phyloP scores from a whole-genome alignment of 345 rosid genomes.

The Camelina hispida region DNA sequence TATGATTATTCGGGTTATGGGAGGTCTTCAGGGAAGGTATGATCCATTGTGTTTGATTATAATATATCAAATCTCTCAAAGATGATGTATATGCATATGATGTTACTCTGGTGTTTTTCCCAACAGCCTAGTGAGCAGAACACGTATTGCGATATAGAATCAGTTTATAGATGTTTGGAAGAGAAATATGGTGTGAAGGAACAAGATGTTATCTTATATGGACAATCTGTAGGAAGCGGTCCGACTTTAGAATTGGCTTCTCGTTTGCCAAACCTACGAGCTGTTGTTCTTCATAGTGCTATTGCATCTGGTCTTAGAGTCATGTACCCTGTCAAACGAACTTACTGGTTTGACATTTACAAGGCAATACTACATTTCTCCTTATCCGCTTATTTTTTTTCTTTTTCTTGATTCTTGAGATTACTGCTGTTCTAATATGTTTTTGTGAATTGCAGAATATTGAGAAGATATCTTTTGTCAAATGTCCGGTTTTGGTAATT shows the following conservation, averaged over 20 bases:
- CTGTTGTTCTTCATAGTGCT: slow-evolving; percentile 96
- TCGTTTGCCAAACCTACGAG: slow-evolving; percentile 68
- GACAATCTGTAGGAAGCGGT: slow-evolving; percentile 96
- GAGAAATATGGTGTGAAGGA: slow-evolving; percentile 79
- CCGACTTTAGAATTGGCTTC: slow-evolving; percentile 89
- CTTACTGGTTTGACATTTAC: slow-evolving; percentile 96
- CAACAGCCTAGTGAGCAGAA: slow-evolving; percentile 88
- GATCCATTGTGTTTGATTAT: slow-evolving; percentile 6
- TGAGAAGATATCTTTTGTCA: slow-evolving; percentile 77
- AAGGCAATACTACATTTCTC: slow-evolving; percentile 52
- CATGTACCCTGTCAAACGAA: slow-evolving; percentile 86
- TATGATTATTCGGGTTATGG: slow-evolving; percentile 97
- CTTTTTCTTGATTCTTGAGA: not conserved
- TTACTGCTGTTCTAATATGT: slow-evolving; percentile 26
- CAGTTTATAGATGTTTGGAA: slow-evolving; percentile 79
- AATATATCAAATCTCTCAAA: not conserved
- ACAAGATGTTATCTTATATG: slow-evolving; percentile 86
- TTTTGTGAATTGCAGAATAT: slow-evolving; percentile 64
- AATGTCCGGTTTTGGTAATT: slow-evolving; percentile 79
- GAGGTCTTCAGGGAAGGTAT: slow-evolving; percentile 85
- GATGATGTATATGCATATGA: not conserved
- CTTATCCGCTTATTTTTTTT: not conserved
- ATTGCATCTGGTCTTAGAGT: slow-evolving; percentile 91
- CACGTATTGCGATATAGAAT: slow-evolving; percentile 86
- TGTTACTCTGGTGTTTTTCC: slow-evolving; percentile 20